Evolutionary conservation across 139 green algal species (phyloP).

Genomic region (Micractinium conductrix): DNA sequence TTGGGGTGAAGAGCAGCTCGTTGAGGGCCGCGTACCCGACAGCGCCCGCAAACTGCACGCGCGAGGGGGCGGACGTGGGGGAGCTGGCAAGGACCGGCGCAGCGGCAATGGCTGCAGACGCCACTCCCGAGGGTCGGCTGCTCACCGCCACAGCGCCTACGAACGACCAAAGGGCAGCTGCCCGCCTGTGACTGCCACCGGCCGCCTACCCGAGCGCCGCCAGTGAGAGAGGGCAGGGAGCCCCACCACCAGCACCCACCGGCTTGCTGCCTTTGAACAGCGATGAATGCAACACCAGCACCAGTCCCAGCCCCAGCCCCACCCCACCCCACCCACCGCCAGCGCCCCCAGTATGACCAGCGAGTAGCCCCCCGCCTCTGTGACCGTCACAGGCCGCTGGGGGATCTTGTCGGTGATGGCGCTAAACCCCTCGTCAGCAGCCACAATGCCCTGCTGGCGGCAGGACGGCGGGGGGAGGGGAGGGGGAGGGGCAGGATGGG

Average conservation of each 20-base stretch:
- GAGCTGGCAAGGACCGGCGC: too few relatives aligned
- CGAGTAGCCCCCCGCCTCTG: conserved; percentile 90
- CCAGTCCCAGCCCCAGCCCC: neutral
- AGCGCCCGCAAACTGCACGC: conserved; percentile 47
- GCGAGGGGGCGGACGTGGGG: too few relatives aligned
- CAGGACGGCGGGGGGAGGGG: neutral
- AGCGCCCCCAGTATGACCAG: conserved; percentile 90
- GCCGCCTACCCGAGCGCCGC: too few relatives aligned
- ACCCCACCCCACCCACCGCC: conserved; percentile 50
- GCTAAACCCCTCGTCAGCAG: conserved; percentile 43
- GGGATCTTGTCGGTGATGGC: conserved; percentile 95
- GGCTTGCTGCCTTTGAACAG: too few relatives aligned
- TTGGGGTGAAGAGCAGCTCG: conserved; percentile 83
- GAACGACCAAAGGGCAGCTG: too few relatives aligned
- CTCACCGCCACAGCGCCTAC: too few relatives aligned
- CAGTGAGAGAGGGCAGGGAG: too few relatives aligned
- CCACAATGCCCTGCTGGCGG: conserved; percentile 29
- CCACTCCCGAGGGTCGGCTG: too few relatives aligned
- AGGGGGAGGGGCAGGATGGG: neutral
- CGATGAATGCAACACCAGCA: neutral
- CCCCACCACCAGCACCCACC: too few relatives aligned
- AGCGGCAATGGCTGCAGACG: too few relatives aligned
- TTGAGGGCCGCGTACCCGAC: conserved; percentile 64
- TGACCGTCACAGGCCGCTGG: conserved; percentile 84
- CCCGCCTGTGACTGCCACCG: too few relatives aligned